These are phyloP conservation scores for Galeopsis tetrahit DNA, from an alignment of 257 asterid genomes.

Conservation along the genomic window DNA sequence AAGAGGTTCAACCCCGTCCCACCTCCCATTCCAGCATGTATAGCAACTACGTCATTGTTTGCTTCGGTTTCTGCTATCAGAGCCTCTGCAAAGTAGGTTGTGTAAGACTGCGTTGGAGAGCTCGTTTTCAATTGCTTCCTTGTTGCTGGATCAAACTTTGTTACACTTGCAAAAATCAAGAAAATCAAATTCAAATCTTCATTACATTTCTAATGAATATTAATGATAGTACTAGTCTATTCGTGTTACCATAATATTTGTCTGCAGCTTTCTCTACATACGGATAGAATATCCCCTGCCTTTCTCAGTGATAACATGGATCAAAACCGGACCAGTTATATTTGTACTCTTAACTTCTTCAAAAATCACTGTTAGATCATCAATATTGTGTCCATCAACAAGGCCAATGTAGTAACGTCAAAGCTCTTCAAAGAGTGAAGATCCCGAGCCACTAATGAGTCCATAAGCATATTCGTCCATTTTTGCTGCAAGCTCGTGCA, in stretches of 20 bases:
- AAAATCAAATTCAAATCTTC: background rate
- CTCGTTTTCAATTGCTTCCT: too few species aligned
- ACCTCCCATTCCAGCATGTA: too few species aligned
- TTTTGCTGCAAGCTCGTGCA: constrained; percentile 27
- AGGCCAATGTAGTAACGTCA: constrained; percentile 28
- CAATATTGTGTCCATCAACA: constrained; percentile 27
- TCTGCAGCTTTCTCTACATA: constrained; percentile 23
- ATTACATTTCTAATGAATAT: background rate
- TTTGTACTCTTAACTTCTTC: constrained; percentile 21
- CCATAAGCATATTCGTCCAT: constrained; percentile 16
- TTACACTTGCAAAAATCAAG: background rate
- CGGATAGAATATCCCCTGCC: constrained; percentile 27
- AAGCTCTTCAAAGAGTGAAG: constrained; percentile 24
- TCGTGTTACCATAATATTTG: constrained; percentile 20
- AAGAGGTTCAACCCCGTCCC: too few species aligned
- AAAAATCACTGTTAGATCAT: constrained; percentile 15
- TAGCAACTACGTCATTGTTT: too few species aligned
- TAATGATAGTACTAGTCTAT: too few species aligned
- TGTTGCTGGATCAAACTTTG: too few species aligned
- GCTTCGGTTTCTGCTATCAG: too few species aligned
- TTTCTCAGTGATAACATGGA: constrained; percentile 29
- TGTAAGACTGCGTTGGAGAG: too few species aligned
- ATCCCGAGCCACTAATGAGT: constrained; percentile 20
- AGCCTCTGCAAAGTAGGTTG: too few species aligned
- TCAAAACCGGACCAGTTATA: constrained; percentile 17